These are phyloP conservation scores for Talaromyces verruculosus DNA, from an alignment of 2,329 filamentous ascomycete genomes.

Conservation along the genomic window DNA sequence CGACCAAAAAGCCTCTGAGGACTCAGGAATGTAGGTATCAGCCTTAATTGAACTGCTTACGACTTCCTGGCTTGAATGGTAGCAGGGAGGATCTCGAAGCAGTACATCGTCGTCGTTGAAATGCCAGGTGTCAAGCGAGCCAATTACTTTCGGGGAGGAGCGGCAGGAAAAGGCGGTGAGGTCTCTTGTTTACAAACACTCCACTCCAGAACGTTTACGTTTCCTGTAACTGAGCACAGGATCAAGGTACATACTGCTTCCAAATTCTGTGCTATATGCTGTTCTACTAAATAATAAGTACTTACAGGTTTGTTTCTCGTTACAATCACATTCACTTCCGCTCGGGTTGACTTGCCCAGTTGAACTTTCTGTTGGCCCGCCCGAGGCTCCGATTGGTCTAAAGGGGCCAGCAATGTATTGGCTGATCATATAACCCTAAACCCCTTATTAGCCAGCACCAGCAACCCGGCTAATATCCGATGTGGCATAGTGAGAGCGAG, in stretches of 20 bases:
- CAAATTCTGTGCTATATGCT: neutral
- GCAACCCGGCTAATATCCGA: neutral
- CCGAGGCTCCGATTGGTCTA: neutral
- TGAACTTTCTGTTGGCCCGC: no score
- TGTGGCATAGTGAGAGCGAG: neutral
- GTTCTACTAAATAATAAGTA: neutral
- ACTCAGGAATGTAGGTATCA: neutral
- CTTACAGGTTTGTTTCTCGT: neutral
- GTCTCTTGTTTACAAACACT: neutral
- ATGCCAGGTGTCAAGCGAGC: slow-evolving; percentile 7
- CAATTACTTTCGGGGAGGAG: slow-evolving; percentile 8
- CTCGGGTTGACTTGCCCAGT: neutral
- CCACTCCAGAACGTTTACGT: neutral
- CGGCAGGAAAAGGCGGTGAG: slow-evolving; percentile 23
- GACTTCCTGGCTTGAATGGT: neutral
- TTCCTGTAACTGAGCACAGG: neutral
- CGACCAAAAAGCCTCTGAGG: neutral
- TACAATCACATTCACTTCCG: neutral
- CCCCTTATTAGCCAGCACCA: neutral
- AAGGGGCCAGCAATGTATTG: neutral
- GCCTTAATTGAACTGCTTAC: neutral
- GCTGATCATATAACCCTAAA: neutral
- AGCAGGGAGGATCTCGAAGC: neutral
- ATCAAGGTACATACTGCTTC: neutral
- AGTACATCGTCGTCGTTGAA: neutral